These are phyloP conservation scores for Ilex paraguariensis DNA, from an alignment of 305 asterid species.

Conservation along the genomic window DNA sequence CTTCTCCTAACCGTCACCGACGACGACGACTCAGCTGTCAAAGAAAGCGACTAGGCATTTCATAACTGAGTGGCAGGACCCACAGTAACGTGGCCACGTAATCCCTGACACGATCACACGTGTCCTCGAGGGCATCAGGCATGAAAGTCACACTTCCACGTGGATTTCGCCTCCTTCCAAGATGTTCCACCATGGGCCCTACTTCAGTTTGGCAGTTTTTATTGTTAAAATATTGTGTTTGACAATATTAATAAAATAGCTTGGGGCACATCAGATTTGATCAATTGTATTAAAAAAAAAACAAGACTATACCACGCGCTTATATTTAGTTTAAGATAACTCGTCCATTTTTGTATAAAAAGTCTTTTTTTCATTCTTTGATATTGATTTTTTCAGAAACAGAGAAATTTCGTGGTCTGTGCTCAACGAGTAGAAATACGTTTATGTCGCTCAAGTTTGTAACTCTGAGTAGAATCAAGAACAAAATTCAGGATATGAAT, in stretches of 20 bases:
- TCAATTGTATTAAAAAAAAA: background rate
- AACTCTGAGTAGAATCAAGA: no score
- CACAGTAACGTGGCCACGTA: conserved; percentile 58
- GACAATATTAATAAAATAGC: background rate
- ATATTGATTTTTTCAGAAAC: no score
- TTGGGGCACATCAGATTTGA: background rate
- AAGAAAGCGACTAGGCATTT: conserved; percentile 38
- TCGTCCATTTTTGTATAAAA: background rate
- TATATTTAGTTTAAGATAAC: background rate
- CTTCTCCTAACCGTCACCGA: conserved; percentile 15
- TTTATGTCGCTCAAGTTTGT: no score
- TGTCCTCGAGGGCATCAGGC: conserved; percentile 31
- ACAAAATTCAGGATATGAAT: no score
- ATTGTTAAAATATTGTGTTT: background rate
- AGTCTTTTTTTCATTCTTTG: no score
- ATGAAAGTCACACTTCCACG: conserved; percentile 32
- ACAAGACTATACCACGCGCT: conserved; percentile 6
- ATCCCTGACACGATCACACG: conserved; percentile 35
- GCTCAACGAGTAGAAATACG: no score
- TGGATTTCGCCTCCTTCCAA: conserved; percentile 12
- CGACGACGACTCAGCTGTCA: conserved; percentile 44
- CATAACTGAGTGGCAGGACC: conserved; percentile 22
- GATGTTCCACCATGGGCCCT: conserved; percentile 4
- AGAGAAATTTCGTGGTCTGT: no score
- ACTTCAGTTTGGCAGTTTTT: conserved; percentile 10